Conservation (phyloP, 2,329 filamentous ascomycete genomes). For the Phoma herbarum region DNA sequence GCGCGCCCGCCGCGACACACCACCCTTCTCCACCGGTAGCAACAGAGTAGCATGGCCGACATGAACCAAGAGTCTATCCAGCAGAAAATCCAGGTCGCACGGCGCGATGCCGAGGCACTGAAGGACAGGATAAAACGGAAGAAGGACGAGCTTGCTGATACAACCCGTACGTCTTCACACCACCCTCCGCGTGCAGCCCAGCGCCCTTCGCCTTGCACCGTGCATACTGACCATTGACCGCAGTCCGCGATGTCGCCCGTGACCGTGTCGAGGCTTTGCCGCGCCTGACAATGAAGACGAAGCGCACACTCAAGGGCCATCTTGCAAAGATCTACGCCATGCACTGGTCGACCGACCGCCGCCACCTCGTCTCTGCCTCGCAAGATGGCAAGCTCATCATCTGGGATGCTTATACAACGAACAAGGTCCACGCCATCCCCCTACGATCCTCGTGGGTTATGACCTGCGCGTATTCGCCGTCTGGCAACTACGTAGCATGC, state of each 20-base stretch:
- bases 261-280: slow-evolving; percentile 92
- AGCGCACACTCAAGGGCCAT: slow-evolving; percentile 96
- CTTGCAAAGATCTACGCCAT: slow-evolving; percentile 99
- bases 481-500: slow-evolving; percentile 97
- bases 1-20: slow-evolving; percentile 28
- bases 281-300: slow-evolving; percentile 95
- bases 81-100: slow-evolving; percentile 86
- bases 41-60: slow-evolving; percentile 54
- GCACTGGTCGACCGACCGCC: slow-evolving; percentile 99
- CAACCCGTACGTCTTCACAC: slow-evolving; percentile 76
- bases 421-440: slow-evolving; percentile 99
- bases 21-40: slow-evolving; percentile 20
- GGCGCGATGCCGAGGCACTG: slow-evolving; percentile 95
- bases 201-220: neutral
- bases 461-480: slow-evolving; percentile 98
- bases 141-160: slow-evolving; percentile 99
- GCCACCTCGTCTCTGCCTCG: slow-evolving; percentile 96
- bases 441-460: slow-evolving; percentile 99
- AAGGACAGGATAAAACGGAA: slow-evolving; percentile 99
- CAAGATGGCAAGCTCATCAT: slow-evolving; percentile 99
- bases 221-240: slow-evolving; percentile 37
- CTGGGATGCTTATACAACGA: slow-evolving; percentile 99
- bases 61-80: slow-evolving; percentile 61
- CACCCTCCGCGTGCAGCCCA: slow-evolving; percentile 10
- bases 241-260: slow-evolving; percentile 91